phyloP scores from a whole-genome alignment of 108 stramenopile genomes.

The Conticribra guillardii region DNA sequence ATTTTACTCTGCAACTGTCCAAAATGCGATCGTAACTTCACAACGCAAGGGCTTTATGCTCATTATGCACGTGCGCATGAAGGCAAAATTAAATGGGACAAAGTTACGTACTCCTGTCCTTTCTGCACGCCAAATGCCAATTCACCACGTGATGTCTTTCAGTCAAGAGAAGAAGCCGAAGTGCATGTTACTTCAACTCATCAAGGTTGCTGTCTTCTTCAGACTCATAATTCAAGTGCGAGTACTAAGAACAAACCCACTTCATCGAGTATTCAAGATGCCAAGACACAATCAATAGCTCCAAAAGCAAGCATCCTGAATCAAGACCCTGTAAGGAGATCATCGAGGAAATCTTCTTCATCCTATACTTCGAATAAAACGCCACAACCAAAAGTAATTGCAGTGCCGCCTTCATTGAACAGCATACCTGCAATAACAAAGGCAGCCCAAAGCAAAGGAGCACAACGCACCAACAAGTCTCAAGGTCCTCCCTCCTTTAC shows the following conservation, averaged over 20 bases:
- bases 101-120: conserved; percentile 44
- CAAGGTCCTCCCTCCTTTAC: conserved; percentile 20
- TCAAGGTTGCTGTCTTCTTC: conserved; percentile 28
- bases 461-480: conserved; percentile 4
- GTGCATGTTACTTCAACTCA: conserved; percentile 27
- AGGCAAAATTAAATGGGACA: conserved; percentile 40
- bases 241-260: neutral
- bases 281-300: neutral
- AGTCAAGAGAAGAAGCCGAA: conserved; percentile 19
- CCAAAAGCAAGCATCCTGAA: too few relatives aligned
- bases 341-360: conserved; percentile 4
- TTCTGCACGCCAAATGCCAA: conserved; percentile 24
- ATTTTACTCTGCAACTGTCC: conserved; percentile 37
- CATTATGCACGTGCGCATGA: conserved; percentile 40
- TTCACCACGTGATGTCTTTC: conserved; percentile 21
- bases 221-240: conserved; percentile 14
- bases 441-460: too few relatives aligned
- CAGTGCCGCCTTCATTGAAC: neutral
- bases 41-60: conserved; percentile 49
- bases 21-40: conserved; percentile 28
- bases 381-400: too few relatives aligned
- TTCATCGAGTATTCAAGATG: neutral
- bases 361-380: neutral
- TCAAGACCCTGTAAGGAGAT: too few relatives aligned
- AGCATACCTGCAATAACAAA: too few relatives aligned